Base-by-base conservation (phyloP, 352 stramenopile species). In the Phytophthora citricola region DNA sequence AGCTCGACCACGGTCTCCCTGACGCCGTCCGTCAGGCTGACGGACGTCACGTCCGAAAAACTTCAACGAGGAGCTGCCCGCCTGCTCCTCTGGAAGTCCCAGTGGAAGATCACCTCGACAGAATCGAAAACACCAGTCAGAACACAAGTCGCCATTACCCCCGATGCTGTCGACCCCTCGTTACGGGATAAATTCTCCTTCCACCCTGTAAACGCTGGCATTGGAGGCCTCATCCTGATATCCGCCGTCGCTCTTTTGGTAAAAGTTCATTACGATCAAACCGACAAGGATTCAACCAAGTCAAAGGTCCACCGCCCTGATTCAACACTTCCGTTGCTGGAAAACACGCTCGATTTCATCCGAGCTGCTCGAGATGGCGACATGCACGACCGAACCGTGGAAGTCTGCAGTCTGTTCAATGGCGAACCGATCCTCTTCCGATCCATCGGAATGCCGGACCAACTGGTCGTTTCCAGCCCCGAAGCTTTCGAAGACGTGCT, bases 271-370 rank as follows among this genome's bases (percentile, higher is more conserved):
- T 43, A 43, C 27, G 31, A 29, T 2, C 29, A 27, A 53, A 53
- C 15, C 9, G 17, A 40, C n/a, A 29, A 40, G 9, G 84, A 46
- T 11, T 27, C 34, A 4, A 26, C 31, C 36, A 56, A 31, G 32
- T 15, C 38, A 31, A 10, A 49, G 41, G 40, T 52, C 22, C 66
- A 71, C 17, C 36, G 58, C 8, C 45, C 58, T 22, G 50, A 53
- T 14, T 66, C 24, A 46, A 80, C 76, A 15, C 62, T 84, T 5
- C 73, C 70, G 2, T 14, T 84, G 4, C 48, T 85, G 46, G 61
- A 68, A 38, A 81, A 83, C 44, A 84, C 75, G 36, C 27, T 72
- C 34, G 53, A 75, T 41, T 40, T 76, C 3, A 26, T 78, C 11
- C 44, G 41, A 22, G 51, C 64, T 31, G 51, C 45, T 56, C 58